Base-by-base conservation (phyloP, 768 basidiomycete genomes). In the Holtermannia corniformis region DNA sequence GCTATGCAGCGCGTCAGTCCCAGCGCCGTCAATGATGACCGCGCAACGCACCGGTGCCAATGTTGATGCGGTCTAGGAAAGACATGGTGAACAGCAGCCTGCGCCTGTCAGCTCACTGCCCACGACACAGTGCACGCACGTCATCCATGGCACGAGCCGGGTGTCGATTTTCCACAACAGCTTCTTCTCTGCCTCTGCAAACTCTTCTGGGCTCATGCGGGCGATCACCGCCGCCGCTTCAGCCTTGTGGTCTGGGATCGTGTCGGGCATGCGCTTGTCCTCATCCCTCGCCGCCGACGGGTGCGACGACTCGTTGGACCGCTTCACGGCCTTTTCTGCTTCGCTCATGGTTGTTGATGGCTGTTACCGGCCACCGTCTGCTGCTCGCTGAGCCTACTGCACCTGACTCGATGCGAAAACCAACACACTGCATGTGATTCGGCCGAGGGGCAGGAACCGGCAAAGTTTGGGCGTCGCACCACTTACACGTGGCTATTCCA, bases 141-240 rank as follows among this genome's bases (percentile, higher is more conserved):
- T 69, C 62, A 71, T 67, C 70, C 70, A 71, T 12, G 70, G 70
- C 2, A 71, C 65, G 27, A 71, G 49, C 40, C 60, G 61, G 45
- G 43, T 48, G 44, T 71, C 70, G 42, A 68, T 57, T 61, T 69
- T 69, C 48, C 57, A 47, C 5, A 71, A 16, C 41, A 69, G 49
- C 10, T 57, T 57, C 52, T 56, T 61, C 42, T 71, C 70, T 5
- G 58, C 53, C 32, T 27, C 60, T 10, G 45, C 50, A 41, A 61
- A 66, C 56, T 71, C 65, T 23, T 64, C 65, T 3, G 60, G 58
- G 28, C 52, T 51, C 65, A 69, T 60, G 3, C 56, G 51, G 2
- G 62, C 56, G 28, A 71, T 55, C 41, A 63, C 50, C 20, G 50
- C 55, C 5, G 64, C 64, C 19, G 32, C 32, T 7, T 37, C 32